Evolutionary conservation across 306 rosid species (phyloP).

Genomic region (Quercus rubra): DNA sequence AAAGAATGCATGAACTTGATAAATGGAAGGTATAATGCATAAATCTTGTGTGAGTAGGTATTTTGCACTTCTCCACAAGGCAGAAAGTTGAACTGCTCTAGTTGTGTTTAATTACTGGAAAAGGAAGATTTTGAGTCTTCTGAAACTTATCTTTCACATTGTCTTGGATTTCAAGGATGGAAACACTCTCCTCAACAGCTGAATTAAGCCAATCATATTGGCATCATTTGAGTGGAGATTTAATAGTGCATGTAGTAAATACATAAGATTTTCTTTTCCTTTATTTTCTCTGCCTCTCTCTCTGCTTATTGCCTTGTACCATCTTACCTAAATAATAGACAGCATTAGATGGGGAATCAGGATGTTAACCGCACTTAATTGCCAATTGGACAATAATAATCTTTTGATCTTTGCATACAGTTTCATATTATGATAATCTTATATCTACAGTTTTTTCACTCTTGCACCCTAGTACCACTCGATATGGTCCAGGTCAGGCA

Average conservation of each 20-base stretch:
- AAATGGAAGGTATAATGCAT: background rate
- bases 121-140: background rate
- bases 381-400: background rate
- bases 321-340: background rate
- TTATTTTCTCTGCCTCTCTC: too few species aligned
- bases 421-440: background rate
- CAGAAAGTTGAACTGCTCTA: background rate
- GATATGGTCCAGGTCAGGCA: too few species aligned
- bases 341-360: background rate
- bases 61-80: background rate
- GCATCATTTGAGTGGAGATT: too few species aligned
- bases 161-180: background rate
- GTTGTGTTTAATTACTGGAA: background rate
- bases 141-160: background rate
- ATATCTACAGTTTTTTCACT: too few species aligned
- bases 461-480: too few species aligned
- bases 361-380: background rate
- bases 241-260: too few species aligned
- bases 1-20: background rate
- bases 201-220: background rate
- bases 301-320: too few species aligned
- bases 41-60: background rate
- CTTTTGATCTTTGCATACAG: background rate
- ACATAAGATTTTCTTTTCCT: too few species aligned
- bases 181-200: background rate